phyloP scores from a whole-genome alignment of 2,329 filamentous ascomycete genomes.

The Acrocalymma vagum region DNA sequence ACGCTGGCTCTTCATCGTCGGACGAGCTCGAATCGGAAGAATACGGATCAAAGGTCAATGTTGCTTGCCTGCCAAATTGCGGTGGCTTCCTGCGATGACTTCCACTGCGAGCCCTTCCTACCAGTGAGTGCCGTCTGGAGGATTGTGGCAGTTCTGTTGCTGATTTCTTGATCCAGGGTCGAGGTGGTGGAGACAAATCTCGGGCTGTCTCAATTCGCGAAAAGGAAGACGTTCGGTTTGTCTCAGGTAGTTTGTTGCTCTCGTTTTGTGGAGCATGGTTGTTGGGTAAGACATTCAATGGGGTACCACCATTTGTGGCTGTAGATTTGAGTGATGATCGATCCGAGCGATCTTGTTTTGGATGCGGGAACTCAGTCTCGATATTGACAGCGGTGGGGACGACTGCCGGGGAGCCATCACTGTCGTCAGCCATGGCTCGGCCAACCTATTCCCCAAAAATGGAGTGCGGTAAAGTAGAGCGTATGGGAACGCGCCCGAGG shows the following conservation, averaged over 20 bases:
- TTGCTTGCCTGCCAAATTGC: conserved; percentile 27
- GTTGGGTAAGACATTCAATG: too few species aligned
- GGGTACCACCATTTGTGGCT: conserved; percentile 11
- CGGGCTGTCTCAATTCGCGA: too few species aligned
- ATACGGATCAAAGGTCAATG: conserved; percentile 41
- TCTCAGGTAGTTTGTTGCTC: too few species aligned
- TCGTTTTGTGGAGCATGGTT: too few species aligned
- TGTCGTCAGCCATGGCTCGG: conserved; percentile 27
- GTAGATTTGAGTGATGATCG: conserved; percentile 12
- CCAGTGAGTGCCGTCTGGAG: conserved; percentile 26
- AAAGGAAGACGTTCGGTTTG: too few species aligned
- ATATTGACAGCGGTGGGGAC: conserved; percentile 29
- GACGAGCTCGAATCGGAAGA: conserved; percentile 34
- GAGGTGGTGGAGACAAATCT: too few species aligned
- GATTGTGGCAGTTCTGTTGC: conserved; percentile 41
- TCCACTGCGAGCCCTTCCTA: conserved; percentile 25
- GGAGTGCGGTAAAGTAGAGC: too few species aligned
- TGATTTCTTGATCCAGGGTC: conserved; percentile 34
- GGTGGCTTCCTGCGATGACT: conserved; percentile 17
- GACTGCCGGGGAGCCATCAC: conserved; percentile 13
- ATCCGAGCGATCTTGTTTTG: conserved; percentile 15
- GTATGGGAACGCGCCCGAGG: too few species aligned
- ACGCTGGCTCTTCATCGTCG: conserved; percentile 33
- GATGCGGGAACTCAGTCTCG: conserved; percentile 32
- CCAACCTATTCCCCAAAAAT: too few species aligned